phyloP scores from a whole-genome alignment of 1,139 yeast genomes.

The Blastobotrys capitulatus region DNA sequence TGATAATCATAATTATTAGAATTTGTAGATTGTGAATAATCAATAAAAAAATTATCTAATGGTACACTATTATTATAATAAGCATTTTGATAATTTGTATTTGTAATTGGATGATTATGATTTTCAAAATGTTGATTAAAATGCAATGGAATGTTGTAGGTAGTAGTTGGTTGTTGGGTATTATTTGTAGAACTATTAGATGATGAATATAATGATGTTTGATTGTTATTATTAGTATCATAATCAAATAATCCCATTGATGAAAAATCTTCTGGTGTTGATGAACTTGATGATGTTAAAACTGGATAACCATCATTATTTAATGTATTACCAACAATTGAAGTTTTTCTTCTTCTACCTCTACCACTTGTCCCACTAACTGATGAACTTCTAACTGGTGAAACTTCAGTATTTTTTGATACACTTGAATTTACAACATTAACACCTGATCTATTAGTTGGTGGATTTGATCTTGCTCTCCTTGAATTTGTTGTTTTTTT shows the following conservation, averaged over 20 bases:
- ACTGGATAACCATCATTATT: background rate
- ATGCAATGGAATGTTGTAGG: background rate
- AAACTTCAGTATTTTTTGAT: background rate
- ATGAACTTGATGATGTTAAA: background rate
- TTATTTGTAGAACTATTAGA: background rate
- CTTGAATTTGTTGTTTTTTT: constrained; percentile 25
- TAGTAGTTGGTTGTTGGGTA: too few species aligned
- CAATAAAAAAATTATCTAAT: background rate
- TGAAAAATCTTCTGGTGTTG: background rate
- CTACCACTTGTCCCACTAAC: background rate
- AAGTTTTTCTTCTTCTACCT: background rate
- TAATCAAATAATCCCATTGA: background rate
- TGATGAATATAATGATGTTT: background rate
- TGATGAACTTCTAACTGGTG: background rate
- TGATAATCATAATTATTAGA: background rate
- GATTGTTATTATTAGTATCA: too few species aligned
- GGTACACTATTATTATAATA: background rate
- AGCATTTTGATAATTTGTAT: background rate
- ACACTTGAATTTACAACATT: background rate
- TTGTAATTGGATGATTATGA: background rate
- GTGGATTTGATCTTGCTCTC: constrained; percentile 16
- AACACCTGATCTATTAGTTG: constrained; percentile 3
- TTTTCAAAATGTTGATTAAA: background rate
- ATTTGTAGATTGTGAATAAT: background rate
- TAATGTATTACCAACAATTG: background rate